Evolutionary conservation across 2,329 filamentous ascomycete genomes (phyloP), one percentile per base, ranked within the genome.

Genomic region (Beauveria caledonica): DNA sequence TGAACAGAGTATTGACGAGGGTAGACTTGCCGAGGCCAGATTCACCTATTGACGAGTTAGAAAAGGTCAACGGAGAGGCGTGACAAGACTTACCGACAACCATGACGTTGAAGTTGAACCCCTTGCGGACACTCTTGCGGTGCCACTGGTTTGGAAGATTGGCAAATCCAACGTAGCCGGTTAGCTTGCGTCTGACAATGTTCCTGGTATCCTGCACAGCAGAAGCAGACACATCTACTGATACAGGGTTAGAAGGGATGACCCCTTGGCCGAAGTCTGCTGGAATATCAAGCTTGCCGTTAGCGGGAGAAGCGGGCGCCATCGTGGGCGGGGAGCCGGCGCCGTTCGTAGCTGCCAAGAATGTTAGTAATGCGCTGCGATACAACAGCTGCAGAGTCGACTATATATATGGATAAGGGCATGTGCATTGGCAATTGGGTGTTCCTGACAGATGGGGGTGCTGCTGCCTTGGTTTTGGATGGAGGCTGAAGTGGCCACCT

Each of bases 101-200:
- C 94, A 99, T 99, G 68, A 99, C 94, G 75, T 99, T 99, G 84
- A 99, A 99, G 85, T 97, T 99, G 86, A 99, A 99, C 64, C 94
- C 94, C 80, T 99, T 99, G 74, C 94, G 91, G 71, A 99, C 94
- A 86, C 92, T 97, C 88, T 99, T 99, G 77, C 94, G 93, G 83
- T 99, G 94, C 94, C 94, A 99, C 80, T 99, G 94, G 80, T 99
- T 99, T 66, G 94, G 94, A 73, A 99, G 79, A 76, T 99, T 99
- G 76, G 94, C 94, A 73, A 99, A 99, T 67, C 94, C 94, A 71
- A 99, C 94, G 71, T 97, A 99, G 72, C 94, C 94, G 55, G 94
- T 97, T 73, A 99, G 82, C 83, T 99, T 99, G 77, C 94, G 86
- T 77, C 94, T 90, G 70, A 99, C 93, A 75, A 99, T 96, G 82